Evolutionary conservation across 139 green algal species (phyloP), one percentile per base, ranked within the genome.

Genomic region (Chlamydomonas schloesseri): DNA sequence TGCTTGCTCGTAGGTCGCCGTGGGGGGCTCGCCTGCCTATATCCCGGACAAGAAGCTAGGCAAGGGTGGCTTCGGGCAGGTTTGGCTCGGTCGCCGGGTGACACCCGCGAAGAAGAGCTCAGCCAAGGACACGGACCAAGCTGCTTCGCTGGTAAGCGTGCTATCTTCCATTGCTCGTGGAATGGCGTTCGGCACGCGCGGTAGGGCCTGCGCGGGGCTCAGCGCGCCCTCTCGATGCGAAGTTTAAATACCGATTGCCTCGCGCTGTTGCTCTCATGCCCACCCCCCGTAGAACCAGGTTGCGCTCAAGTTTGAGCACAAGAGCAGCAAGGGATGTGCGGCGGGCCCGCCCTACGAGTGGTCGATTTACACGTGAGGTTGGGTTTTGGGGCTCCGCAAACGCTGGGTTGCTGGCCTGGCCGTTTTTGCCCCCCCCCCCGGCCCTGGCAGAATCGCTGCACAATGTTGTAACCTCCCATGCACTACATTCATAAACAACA

Each of bases 271-370:
- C 42, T 60, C 2, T 18, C 2, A 60, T 3, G 2, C 55, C 10
- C 10, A 2, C 9, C 55, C 60, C 60, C 3, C n/a, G 24, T 70
- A 72, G 70, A 79, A 79, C 74, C 92, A 99, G 92, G 93, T 99
- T 14, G 98, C 98, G 1, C 92, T 99, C 4, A 99, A 99, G 87
- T 97, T 99, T 85, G 98, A 99, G 93, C 98, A 99, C 89, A 92
- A 96, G 37, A 98, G 87, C 82, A 98, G 96, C 90, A 99, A 99
- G 84, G 98, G 98, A 28, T 99, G 98, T 89, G 98, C 73, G 79
- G 99, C 98, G 90, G 98, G 98, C 1, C 97, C 98, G 3, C 98
- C 98, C 0, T 99, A 99, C 79, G 98, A 99, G 94, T 99, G 98
- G 98, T 97, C 94, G 58, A 97, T 99, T 50, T 99, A 99, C 90